phyloP scores from a whole-genome alignment of 805 yeast species.

The Saccharomyces eubayanus region DNA sequence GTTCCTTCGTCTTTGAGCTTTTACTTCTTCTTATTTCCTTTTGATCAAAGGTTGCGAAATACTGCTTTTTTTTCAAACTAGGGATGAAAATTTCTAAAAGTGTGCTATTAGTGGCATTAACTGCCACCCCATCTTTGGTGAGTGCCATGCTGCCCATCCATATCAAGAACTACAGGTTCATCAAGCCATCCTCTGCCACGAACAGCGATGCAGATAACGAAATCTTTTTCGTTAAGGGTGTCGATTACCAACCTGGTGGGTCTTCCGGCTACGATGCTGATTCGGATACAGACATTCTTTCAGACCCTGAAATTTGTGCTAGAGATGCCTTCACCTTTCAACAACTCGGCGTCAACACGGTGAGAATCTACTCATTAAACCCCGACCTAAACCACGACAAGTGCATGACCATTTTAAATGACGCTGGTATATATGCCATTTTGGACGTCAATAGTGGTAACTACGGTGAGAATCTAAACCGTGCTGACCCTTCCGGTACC shows the following conservation, averaged over 20 bases:
- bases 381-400: conserved; percentile 83
- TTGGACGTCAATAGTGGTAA: conserved; percentile 79
- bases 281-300: conserved; percentile 51
- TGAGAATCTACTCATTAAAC: conserved; percentile 73
- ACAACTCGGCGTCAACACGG: conserved; percentile 75
- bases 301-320: conserved; percentile 60
- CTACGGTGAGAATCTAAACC: conserved; percentile 55
- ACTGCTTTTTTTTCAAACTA: not conserved
- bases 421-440: conserved; percentile 84
- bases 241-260: conserved; percentile 93
- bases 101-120: conserved; percentile 8
- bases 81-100: conserved; percentile 5
- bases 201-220: conserved; percentile 35
- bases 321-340: conserved; percentile 76
- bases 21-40: not conserved
- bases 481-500: conserved; percentile 60
- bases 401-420: conserved; percentile 82
- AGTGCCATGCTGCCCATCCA: conserved; percentile 51
- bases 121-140: conserved; percentile 13
- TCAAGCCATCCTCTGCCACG: conserved; percentile 39
- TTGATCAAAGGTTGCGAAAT: not conserved
- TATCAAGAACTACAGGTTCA: conserved; percentile 48
- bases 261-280: conserved; percentile 44
- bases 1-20: not conserved
- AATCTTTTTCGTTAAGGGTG: conserved; percentile 74